These are phyloP conservation scores for Solanum hybrid DNA, from an alignment of 305 asterid species.

Conservation along the genomic window DNA sequence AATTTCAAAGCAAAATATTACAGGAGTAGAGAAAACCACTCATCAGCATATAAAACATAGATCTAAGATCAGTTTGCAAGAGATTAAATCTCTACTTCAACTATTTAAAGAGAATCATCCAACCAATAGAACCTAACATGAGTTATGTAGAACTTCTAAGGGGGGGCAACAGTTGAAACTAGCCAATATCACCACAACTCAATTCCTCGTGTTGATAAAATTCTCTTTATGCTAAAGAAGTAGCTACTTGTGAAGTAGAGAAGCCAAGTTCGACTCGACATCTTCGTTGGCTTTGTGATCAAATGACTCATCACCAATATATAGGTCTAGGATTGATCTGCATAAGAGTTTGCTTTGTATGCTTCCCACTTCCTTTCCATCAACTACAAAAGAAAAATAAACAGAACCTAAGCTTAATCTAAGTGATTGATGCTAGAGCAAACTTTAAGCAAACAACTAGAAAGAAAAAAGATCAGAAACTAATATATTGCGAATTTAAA, in stretches of 20 bases:
- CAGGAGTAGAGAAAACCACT: background rate
- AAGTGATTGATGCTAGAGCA: background rate
- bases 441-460: background rate
- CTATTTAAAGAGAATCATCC: background rate
- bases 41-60: background rate
- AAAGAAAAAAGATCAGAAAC: background rate
- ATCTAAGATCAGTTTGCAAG: background rate
- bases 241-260: conserved; percentile 45
- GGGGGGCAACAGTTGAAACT: background rate
- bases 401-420: background rate
- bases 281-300: conserved; percentile 81
- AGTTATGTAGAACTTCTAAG: background rate
- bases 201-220: background rate
- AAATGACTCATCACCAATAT: conserved; percentile 79
- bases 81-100: background rate
- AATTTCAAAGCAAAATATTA: background rate
- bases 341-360: conserved; percentile 73
- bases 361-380: conserved; percentile 80
- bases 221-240: background rate
- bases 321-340: conserved; percentile 63
- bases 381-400: conserved; percentile 34
- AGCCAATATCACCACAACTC: background rate
- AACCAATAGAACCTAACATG: background rate
- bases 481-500: background rate
- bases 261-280: conserved; percentile 50